phyloP scores from a whole-genome alignment of 2,329 filamentous ascomycete genomes.

The Phyllosticta citrichinensis region DNA sequence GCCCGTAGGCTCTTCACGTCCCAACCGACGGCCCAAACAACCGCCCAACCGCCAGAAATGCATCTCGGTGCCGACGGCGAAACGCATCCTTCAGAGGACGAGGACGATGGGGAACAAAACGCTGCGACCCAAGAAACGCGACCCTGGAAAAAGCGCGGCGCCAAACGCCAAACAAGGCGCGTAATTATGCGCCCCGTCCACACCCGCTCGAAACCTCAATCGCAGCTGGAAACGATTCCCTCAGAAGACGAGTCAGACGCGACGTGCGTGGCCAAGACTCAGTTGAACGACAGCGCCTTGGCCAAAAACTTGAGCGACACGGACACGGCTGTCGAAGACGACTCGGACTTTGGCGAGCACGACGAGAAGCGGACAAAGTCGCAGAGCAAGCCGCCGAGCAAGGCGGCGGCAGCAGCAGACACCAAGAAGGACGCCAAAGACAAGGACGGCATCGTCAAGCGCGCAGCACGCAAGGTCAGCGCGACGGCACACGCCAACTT shows the following conservation, averaged over 20 bases:
- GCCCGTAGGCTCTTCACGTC: conserved; percentile 25
- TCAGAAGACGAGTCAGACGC: conserved; percentile 13
- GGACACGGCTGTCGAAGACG: conserved; percentile 23
- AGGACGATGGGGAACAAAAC: conserved; percentile 34
- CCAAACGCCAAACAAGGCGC: conserved; percentile 65
- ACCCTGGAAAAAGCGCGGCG: conserved; percentile 72
- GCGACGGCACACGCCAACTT: conserved; percentile 39
- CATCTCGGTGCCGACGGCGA: conserved; percentile 35
- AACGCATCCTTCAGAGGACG: conserved; percentile 47
- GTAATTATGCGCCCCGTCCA: conserved; percentile 42
- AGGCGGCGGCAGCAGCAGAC: conserved; percentile 5
- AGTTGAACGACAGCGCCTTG: conserved; percentile 16
- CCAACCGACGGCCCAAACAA: neutral
- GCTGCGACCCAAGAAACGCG: conserved; percentile 49
- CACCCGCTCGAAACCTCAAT: conserved; percentile 1
- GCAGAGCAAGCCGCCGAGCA: conserved; percentile 18
- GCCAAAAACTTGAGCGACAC: conserved; percentile 12
- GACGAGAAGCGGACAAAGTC: conserved; percentile 9
- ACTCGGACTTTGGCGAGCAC: conserved; percentile 22
- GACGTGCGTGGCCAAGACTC: conserved; percentile 30
- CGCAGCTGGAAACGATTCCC: conserved; percentile 27
- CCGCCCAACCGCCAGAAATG: conserved; percentile 20
- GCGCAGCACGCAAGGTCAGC: conserved; percentile 34
- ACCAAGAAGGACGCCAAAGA: conserved; percentile 20
- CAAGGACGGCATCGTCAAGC: conserved; percentile 24